Conservation (phyloP, 2,329 filamentous ascomycete genomes). For the Botrytis hyacinthi region DNA sequence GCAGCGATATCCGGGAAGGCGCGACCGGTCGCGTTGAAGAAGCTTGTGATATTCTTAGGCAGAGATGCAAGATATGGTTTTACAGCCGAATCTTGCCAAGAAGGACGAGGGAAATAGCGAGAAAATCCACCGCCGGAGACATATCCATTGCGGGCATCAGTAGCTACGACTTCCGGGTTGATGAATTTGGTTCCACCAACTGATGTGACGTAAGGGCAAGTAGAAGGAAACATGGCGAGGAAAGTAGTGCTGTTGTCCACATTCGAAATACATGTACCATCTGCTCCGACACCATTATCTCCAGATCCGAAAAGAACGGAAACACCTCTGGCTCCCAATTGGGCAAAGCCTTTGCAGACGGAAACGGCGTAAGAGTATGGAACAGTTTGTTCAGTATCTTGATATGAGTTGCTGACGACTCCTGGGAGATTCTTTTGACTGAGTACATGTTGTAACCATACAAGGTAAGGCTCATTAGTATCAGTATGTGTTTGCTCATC, state of each 20-base stretch:
- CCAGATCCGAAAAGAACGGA: conserved; percentile 52
- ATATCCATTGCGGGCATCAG: conserved; percentile 30
- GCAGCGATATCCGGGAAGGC: conserved; percentile 52
- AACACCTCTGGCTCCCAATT: conserved; percentile 52
- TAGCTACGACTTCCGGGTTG: conserved; percentile 43
- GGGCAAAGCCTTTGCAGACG: conserved; percentile 53
- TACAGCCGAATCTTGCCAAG: conserved; percentile 47
- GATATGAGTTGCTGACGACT: conserved; percentile 56
- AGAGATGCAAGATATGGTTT: conserved; percentile 43
- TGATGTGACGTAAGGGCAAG: conserved; percentile 65
- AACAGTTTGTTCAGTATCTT: conserved; percentile 56
- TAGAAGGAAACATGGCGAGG: conserved; percentile 60
- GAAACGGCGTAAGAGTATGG: conserved; percentile 51
- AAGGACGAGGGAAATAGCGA: conserved; percentile 46
- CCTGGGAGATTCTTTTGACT: conserved; percentile 48
- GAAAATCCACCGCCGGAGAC: conserved; percentile 52
- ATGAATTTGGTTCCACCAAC: conserved; percentile 51
- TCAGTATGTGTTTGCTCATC: conserved; percentile 38
- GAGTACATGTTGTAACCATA: conserved; percentile 53
- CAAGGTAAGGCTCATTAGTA: conserved; percentile 55
- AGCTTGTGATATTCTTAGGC: conserved; percentile 44
- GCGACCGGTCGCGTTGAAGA: conserved; percentile 47
- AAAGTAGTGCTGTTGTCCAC: conserved; percentile 57
- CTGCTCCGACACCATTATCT: conserved; percentile 48
- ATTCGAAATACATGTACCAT: conserved; percentile 44